These are phyloP conservation scores for Clonostachys rhizophaga DNA, from an alignment of 2,329 filamentous ascomycete species.

Conservation along the genomic window DNA sequence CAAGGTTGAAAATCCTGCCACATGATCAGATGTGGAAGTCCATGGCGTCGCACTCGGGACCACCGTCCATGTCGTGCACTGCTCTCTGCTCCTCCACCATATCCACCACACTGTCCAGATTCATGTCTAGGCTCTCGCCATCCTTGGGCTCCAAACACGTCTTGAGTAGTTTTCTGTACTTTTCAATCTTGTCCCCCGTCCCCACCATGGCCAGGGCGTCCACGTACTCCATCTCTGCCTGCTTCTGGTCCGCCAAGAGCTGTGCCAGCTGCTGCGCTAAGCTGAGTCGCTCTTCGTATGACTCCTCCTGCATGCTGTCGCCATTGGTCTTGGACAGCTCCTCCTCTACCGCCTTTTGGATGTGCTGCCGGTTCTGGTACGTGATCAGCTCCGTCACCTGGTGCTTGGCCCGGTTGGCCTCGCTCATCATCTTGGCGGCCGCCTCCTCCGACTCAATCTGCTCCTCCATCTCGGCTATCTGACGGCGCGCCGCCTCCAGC, in stretches of 20 bases:
- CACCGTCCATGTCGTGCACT: conserved; percentile 25
- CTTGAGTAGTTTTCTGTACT: conserved; percentile 66
- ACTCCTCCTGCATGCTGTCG: conserved; percentile 34
- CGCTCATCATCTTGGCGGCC: conserved; percentile 42
- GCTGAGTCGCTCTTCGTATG: conserved; percentile 48
- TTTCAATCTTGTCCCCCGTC: conserved; percentile 67
- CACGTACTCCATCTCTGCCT: conserved; percentile 63
- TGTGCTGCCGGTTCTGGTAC: conserved; percentile 46
- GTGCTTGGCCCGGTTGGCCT: conserved; percentile 43
- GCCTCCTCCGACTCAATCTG: conserved; percentile 51
- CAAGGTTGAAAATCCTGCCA: too few species aligned
- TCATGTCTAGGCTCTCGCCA: conserved; percentile 62
- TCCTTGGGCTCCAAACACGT: conserved; percentile 65
- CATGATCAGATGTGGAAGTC: too few species aligned
- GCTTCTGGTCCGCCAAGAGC: conserved; percentile 54
- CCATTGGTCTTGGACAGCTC: conserved; percentile 43
- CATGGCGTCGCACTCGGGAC: too few species aligned
- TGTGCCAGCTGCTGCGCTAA: conserved; percentile 54
- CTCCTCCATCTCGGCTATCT: conserved; percentile 52
- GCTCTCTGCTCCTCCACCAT: conserved; percentile 58
- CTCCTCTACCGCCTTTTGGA: conserved; percentile 32
- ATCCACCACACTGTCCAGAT: conserved; percentile 54
- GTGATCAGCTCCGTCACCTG: conserved; percentile 43
- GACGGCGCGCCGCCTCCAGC: conserved; percentile 53
- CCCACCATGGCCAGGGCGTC: conserved; percentile 64